Percentiles rank a stretch among this genome's conserved stretches.
These are phyloP conservation scores for Alternaria triticina DNA, from an alignment of 2,329 filamentous ascomycete species.

Conservation along the genomic window DNA sequence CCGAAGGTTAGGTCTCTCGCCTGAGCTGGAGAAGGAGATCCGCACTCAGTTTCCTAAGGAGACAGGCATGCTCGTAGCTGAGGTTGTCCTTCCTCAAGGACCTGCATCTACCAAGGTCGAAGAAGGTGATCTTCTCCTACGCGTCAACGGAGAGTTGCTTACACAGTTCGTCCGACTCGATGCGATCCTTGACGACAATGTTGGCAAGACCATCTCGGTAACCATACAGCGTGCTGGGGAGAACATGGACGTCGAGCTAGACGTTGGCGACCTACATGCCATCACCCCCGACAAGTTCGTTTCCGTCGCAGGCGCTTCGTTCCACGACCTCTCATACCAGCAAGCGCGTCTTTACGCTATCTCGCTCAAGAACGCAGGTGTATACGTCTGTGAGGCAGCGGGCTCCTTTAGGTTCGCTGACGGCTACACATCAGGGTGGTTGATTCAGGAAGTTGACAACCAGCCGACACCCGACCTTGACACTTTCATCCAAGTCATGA, in stretches of 20 bases:
- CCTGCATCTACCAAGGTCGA: conserved; percentile 87
- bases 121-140: conserved; percentile 91
- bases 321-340: conserved; percentile 96
- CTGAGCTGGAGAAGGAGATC: conserved; percentile 85
- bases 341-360: conserved; percentile 96
- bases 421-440: conserved; percentile 87
- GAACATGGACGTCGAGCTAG: conserved; percentile 82
- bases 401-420: conserved; percentile 94
- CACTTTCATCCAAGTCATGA: conserved; percentile 90
- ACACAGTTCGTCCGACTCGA: conserved; percentile 93
- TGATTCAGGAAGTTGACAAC: conserved; percentile 91
- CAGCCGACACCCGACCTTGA: conserved; percentile 87
- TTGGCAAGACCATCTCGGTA: conserved; percentile 77
- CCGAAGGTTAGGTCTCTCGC: conserved; percentile 80
- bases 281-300: conserved; percentile 98
- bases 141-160: conserved; percentile 90
- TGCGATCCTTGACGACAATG: conserved; percentile 87
- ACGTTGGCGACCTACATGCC: conserved; percentile 86
- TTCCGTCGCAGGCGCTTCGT: conserved; percentile 89
- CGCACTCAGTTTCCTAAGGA: conserved; percentile 86
- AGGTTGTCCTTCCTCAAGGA: conserved; percentile 90
- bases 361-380: conserved; percentile 75
- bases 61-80: conserved; percentile 95
- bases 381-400: conserved; percentile 92
- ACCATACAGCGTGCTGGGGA: conserved; percentile 88